These are phyloP conservation scores for Penicillium janthinellum DNA, from an alignment of 2,329 filamentous ascomycete species.

Conservation along the genomic window DNA sequence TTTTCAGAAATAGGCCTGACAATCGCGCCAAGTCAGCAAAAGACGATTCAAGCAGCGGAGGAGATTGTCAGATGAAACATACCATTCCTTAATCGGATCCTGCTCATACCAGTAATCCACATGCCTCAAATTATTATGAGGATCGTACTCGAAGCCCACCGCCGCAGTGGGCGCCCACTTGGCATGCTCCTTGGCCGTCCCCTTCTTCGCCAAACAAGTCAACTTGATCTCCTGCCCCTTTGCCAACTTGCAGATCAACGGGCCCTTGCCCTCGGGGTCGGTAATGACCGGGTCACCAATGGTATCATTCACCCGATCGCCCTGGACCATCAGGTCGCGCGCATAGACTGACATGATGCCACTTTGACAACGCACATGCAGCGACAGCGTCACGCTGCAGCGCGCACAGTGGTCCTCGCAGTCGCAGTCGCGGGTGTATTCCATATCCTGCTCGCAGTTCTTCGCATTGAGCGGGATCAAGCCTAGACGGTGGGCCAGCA, in stretches of 20 bases:
- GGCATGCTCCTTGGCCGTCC: constrained; percentile 96
- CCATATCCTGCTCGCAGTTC: constrained; percentile 74
- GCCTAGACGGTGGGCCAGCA: constrained; percentile 88
- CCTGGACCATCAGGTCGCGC: constrained; percentile 76
- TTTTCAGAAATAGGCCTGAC: constrained; percentile 43
- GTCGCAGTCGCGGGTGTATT: constrained; percentile 91
- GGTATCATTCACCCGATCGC: constrained; percentile 69
- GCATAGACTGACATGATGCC: constrained; percentile 95
- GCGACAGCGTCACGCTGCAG: constrained; percentile 80
- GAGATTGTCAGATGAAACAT: constrained; percentile 35
- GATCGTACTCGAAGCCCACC: constrained; percentile 96
- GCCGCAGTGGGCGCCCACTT: constrained; percentile 96
- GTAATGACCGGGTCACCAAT: constrained; percentile 81
- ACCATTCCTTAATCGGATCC: constrained; percentile 83
- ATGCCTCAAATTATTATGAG: constrained; percentile 92
- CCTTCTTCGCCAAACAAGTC: constrained; percentile 94
- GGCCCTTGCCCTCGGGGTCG: constrained; percentile 78
- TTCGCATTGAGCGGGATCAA: constrained; percentile 85
- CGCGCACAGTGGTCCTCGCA: constrained; percentile 94
- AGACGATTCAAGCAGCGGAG: background rate
- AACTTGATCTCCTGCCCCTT: constrained; percentile 88
- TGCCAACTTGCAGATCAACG: constrained; percentile 86
- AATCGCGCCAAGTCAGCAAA: background rate
- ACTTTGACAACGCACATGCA: constrained; percentile 82
- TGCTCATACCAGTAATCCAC: constrained; percentile 94